Evolutionary conservation across 768 basidiomycete genomes (phyloP).

Genomic region (Suillus discolor): DNA sequence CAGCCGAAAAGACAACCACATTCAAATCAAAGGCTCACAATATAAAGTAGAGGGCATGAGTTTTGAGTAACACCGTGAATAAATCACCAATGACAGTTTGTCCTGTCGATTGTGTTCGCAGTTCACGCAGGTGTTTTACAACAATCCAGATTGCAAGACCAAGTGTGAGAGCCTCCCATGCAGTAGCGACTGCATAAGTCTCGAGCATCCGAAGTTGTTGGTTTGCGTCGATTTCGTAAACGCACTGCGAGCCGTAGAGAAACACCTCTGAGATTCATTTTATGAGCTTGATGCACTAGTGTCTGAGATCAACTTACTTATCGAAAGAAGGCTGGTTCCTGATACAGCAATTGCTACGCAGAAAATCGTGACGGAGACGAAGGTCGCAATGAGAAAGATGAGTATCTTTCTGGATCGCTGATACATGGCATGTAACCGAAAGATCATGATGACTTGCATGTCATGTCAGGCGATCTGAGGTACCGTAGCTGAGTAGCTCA

Average conservation of each 20-base stretch:
- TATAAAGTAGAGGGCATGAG: background rate
- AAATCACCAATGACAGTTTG: background rate
- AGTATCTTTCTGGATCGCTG: background rate
- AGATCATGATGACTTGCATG: background rate
- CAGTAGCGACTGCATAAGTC: background rate
- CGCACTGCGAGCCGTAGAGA: background rate
- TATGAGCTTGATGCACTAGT: background rate
- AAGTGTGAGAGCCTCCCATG: background rate
- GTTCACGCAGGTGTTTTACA: background rate
- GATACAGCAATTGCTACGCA: background rate
- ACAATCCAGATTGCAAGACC: background rate
- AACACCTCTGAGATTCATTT: background rate
- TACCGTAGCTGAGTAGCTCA: background rate
- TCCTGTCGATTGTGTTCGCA: background rate
- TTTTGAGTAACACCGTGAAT: background rate
- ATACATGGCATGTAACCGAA: background rate
- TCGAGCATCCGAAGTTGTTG: background rate
- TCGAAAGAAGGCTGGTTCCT: background rate
- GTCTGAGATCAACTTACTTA: background rate
- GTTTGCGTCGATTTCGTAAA: background rate
- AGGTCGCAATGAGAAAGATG: background rate
- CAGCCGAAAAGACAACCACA: background rate
- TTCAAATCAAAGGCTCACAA: background rate
- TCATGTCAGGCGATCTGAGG: background rate
- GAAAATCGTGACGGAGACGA: background rate